Conservation (phyloP, 2,329 filamentous ascomycete genomes). For the Nemania sp. region DNA sequence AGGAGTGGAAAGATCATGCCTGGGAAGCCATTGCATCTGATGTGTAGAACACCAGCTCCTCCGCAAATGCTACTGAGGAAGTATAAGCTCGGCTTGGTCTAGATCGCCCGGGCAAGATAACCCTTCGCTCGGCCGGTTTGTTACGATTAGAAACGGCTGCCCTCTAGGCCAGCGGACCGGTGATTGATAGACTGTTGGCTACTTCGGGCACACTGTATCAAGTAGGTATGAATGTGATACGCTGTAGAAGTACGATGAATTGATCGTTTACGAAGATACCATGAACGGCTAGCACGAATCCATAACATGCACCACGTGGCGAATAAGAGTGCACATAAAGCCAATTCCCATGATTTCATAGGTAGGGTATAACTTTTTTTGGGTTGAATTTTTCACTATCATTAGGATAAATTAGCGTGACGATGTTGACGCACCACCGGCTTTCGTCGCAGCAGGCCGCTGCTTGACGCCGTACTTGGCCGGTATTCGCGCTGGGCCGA, state of each 20-base stretch:
- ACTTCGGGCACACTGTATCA: constrained; percentile 30
- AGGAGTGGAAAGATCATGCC: constrained; percentile 19
- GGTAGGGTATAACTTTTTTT: constrained; percentile 33
- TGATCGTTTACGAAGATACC: constrained; percentile 35
- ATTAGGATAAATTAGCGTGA: constrained; percentile 25
- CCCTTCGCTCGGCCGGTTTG: background rate
- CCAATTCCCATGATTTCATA: constrained; percentile 19
- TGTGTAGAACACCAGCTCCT: constrained; percentile 22
- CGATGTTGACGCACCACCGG: constrained; percentile 38
- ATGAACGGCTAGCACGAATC: constrained; percentile 1
- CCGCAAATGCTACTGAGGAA: constrained; percentile 1
- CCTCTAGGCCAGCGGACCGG: constrained; percentile 16
- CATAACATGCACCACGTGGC: background rate
- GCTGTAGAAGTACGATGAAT: constrained; percentile 40
- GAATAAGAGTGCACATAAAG: background rate
- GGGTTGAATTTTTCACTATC: background rate
- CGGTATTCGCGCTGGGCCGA: constrained; percentile 79
- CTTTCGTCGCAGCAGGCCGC: constrained; percentile 74
- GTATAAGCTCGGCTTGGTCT: constrained; percentile 3
- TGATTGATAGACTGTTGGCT: constrained; percentile 37
- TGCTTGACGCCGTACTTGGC: constrained; percentile 42
- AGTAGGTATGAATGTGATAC: constrained; percentile 33
- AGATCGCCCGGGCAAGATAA: constrained; percentile 11
- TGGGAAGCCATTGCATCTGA: constrained; percentile 20
- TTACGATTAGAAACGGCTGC: constrained; percentile 17